Conservation (phyloP, 2,329 filamentous ascomycete genomes). For the Sporothrix globosa region DNA sequence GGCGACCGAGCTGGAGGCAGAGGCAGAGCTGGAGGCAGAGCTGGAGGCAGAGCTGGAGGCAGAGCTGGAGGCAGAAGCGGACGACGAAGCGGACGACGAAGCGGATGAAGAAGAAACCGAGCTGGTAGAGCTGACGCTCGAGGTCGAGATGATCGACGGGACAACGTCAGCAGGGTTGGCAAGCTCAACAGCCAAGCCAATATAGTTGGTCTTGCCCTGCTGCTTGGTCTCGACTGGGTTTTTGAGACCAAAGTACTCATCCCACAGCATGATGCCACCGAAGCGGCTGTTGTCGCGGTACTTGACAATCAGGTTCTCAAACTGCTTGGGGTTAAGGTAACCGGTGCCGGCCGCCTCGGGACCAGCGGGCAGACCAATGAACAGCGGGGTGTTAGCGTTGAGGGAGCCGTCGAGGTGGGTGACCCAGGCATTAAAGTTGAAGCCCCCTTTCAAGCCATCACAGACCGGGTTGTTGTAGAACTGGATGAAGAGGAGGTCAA, state of each 20-base stretch:
- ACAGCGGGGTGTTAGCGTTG: conserved; percentile 46
- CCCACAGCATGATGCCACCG: conserved; percentile 46
- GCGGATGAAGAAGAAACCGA: conserved; percentile 8
- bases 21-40: neutral
- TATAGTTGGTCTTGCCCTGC: conserved; percentile 38
- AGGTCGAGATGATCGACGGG: conserved; percentile 29
- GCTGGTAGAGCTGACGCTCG: neutral
- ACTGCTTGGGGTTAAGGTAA: conserved; percentile 38
- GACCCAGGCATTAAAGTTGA: conserved; percentile 48
- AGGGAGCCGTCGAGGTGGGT: conserved; percentile 41
- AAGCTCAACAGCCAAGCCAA: conserved; percentile 30
- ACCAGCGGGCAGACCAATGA: conserved; percentile 46
- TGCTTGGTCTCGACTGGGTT: conserved; percentile 26
- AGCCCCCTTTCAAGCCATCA: conserved; percentile 42
- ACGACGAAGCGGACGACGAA: conserved; percentile 5
- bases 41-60: neutral
- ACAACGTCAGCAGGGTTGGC: conserved; percentile 30
- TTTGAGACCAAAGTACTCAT: conserved; percentile 38
- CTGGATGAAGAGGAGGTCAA: conserved; percentile 51
- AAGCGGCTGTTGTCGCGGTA: conserved; percentile 40
- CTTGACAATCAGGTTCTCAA: conserved; percentile 37
- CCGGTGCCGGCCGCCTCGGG: conserved; percentile 37
- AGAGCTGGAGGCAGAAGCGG: conserved; percentile 6
- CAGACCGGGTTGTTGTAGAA: conserved; percentile 54
- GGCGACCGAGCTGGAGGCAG: neutral